Conservation (phyloP, 805 yeast genomes). For the Starmerella geochares region DNA sequence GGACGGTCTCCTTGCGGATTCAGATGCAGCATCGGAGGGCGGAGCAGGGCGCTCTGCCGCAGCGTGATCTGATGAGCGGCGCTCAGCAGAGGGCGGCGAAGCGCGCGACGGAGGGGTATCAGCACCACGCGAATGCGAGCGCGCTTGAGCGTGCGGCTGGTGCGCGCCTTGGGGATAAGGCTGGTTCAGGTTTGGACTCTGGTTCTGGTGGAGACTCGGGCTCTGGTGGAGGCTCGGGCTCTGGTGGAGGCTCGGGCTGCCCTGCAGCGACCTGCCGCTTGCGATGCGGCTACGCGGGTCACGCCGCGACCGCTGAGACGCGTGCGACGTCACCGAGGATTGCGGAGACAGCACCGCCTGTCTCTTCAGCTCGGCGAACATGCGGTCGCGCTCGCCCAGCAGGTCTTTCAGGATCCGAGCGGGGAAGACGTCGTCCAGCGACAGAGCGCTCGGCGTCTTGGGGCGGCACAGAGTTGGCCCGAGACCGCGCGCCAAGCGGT, state of each 20-base stretch:
- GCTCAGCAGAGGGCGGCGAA: neutral
- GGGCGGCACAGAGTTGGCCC: conserved; percentile 54
- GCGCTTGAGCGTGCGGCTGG: neutral
- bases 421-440: conserved; percentile 51
- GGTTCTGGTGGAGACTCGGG: neutral
- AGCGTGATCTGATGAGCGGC: neutral
- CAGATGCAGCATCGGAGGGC: neutral
- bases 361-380: conserved; percentile 54
- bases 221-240: conserved; percentile 3
- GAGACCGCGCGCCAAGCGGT: conserved; percentile 51
- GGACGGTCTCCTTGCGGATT: neutral
- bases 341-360: conserved; percentile 17
- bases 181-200: neutral
- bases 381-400: conserved; percentile 45
- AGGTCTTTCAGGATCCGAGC: conserved; percentile 52
- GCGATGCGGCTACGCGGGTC: conserved; percentile 7
- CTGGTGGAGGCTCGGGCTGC: neutral
- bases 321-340: conserved; percentile 10
- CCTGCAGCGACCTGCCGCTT: neutral
- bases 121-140: neutral
- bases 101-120: neutral
- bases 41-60: neutral
- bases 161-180: neutral
- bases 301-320: conserved; percentile 9
- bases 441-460: conserved; percentile 36